A percentile compares a stretch with the other conserved stretches of the same genome.
Evolutionary conservation across 768 basidiomycete genomes (phyloP).

Genomic region (Galerina sulciceps): DNA sequence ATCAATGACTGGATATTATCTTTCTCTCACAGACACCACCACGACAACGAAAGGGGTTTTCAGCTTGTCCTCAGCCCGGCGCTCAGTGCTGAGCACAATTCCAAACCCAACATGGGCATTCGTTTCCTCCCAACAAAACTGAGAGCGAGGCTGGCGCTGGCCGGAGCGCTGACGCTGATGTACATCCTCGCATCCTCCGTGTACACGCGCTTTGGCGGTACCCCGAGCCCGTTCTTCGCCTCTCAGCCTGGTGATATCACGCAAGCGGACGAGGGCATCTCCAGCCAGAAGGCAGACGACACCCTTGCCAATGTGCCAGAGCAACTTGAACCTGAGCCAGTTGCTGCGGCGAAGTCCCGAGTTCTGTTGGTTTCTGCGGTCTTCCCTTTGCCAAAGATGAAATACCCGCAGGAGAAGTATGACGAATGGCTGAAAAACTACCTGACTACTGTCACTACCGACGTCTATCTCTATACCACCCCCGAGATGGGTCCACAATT

Average conservation of each 20-base stretch:
- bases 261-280: background rate
- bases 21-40: no score
- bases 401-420: constrained; percentile 51
- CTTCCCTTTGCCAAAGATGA: constrained; percentile 53
- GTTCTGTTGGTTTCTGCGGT: constrained; percentile 59
- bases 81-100: no score
- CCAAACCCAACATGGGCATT: constrained; percentile 7
- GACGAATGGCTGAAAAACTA: constrained; percentile 47
- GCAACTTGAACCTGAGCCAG: background rate
- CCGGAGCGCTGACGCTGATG: constrained; percentile 13
- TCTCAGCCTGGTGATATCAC: constrained; percentile 1
- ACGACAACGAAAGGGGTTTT: no score
- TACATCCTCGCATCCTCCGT: constrained; percentile 16
- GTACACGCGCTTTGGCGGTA: constrained; percentile 14
- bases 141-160: constrained; percentile 21
- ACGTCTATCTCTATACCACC: constrained; percentile 58
- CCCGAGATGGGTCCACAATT: constrained; percentile 40
- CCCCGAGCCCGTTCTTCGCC: constrained; percentile 6
- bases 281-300: background rate
- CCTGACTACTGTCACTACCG: constrained; percentile 47
- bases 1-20: no score
- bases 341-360: background rate
- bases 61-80: no score
- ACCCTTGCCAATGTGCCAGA: background rate
- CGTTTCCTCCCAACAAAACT: constrained; percentile 11